A percentile compares a stretch with the other conserved stretches of the same genome.
phyloP scores from a whole-genome alignment of 495 filamentous ascomycete genomes.

The Aspergillus leporis region DNA sequence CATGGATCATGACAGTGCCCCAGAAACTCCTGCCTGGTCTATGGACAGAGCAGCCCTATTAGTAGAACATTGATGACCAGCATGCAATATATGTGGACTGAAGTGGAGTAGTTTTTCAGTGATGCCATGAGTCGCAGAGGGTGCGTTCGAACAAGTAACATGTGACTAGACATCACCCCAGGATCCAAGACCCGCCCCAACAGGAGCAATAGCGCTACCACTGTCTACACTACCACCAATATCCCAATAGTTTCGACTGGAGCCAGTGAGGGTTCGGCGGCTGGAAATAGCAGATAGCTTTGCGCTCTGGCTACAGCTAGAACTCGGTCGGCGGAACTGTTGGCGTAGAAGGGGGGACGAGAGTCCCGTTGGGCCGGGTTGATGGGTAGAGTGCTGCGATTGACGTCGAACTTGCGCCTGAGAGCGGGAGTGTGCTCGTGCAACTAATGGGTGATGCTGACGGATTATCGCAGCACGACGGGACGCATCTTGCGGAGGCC shows the following conservation, averaged over 20 bases:
- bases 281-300: slow-evolving; percentile 59
- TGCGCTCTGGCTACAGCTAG: slow-evolving; percentile 78
- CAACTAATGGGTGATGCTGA: slow-evolving; percentile 81
- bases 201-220: slow-evolving; percentile 63
- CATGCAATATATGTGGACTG: slow-evolving; percentile 10
- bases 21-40: background rate
- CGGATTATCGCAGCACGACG: slow-evolving; percentile 80
- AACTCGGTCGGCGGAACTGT: slow-evolving; percentile 55
- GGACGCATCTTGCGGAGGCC: slow-evolving; percentile 60
- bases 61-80: slow-evolving; percentile 13
- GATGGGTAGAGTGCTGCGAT: slow-evolving; percentile 46
- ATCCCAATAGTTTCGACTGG: slow-evolving; percentile 84
- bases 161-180: slow-evolving; percentile 67
- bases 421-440: slow-evolving; percentile 49
- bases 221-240: slow-evolving; percentile 76
- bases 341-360: slow-evolving; percentile 41
- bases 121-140: background rate
- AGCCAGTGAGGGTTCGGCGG: slow-evolving; percentile 53
- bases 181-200: slow-evolving; percentile 62
- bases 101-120: background rate
- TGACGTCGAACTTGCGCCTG: slow-evolving; percentile 54
- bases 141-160: background rate
- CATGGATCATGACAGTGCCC: background rate
- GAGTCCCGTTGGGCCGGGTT: slow-evolving; percentile 44
- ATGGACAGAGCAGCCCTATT: background rate